Evolutionary conservation across 2,329 filamentous ascomycete species (phyloP), one percentile per base, ranked within the genome.

Genomic region (Aspergillus sp.): DNA sequence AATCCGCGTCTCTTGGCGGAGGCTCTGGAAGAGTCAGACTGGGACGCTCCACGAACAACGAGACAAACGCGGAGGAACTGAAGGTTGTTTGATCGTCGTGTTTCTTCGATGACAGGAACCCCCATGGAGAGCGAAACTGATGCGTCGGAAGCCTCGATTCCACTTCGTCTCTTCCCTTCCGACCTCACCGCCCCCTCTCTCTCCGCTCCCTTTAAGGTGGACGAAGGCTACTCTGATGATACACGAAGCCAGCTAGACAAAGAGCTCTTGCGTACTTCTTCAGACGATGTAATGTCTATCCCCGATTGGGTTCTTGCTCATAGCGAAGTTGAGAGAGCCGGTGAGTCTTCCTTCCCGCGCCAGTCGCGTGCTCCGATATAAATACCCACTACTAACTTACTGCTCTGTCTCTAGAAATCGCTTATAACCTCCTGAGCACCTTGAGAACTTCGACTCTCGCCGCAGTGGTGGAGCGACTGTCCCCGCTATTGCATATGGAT

Each of bases 141-240:
- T 27, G 55, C 65, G n/a, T 39, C 62, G 31, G 64, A 68, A 55
- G 55, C 63, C 54, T 35, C 56, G 49, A 61, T 57, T 40, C 64
- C 62, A 45, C 62, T 66, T 52, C 66, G 63, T 54, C 59, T 66
- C 35, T 68, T 70, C 49, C 51, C 63, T 48, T 56, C 71, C 47
- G 66, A 65, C 15, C 70, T 71, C 61, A 55, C 69, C 33, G 56
- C 66, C 49, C 63, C 70, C 35, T 68, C 71, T 35, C 60, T 71
- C 39, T 66, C 70, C n/a, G 64, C 70, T 17, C 66, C 84, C 33
- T 80, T 84, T 64, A 80, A 87, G 72, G 83, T 91, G 58, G 91
- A 96, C 77, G 91, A 96, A 77, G 91, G 91, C 68, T 96, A 95
- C 73, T 93, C 90, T 6, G 90, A 95, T 72, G 90, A 93, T 49